Percentiles rank a stretch among this genome's conserved stretches.
phyloP scores from a whole-genome alignment of 331 rosid species.

The Acacia concinna region DNA sequence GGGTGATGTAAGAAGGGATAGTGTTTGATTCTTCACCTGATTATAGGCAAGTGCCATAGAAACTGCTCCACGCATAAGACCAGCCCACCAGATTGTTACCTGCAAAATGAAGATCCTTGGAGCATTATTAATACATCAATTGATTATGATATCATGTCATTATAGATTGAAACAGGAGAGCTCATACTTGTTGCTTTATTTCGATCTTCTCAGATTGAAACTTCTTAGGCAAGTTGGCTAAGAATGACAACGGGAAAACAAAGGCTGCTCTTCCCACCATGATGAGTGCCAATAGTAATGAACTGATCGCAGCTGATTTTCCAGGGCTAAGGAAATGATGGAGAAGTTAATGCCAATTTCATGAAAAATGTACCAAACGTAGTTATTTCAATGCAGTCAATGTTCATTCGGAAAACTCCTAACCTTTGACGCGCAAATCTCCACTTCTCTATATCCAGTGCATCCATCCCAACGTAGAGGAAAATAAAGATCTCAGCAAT shows the following conservation, averaged over 20 bases:
- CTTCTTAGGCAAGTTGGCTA: constrained; percentile 82
- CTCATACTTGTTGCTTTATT: constrained; percentile 82
- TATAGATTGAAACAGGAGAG: constrained; percentile 1
- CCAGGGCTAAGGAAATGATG: constrained; percentile 58
- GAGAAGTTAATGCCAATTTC: constrained; percentile 24
- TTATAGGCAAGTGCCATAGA: constrained; percentile 96
- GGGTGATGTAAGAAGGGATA: constrained; percentile 9
- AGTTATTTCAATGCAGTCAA: constrained; percentile 23
- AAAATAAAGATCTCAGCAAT: constrained; percentile 90
- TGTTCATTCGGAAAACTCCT: constrained; percentile 20
- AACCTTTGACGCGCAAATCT: constrained; percentile 78
- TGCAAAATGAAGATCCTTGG: constrained; percentile 29
- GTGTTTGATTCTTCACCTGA: constrained; percentile 58
- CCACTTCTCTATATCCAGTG: constrained; percentile 97
- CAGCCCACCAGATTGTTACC: constrained; percentile 99
- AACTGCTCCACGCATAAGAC: constrained; percentile 99
- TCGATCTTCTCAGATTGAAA: constrained; percentile 58
- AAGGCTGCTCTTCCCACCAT: constrained; percentile 96
- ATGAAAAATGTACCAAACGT: not conserved
- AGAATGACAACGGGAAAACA: constrained; percentile 80
- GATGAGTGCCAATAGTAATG: constrained; percentile 75
- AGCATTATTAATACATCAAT: constrained; percentile 3
- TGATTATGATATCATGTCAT: not conserved
- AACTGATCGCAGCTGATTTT: constrained; percentile 82
- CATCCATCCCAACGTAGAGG: constrained; percentile 98